These are phyloP conservation scores for Oryza glumipatula DNA, from an alignment of 176 grass and related monocot genomes.

Conservation along the genomic window DNA sequence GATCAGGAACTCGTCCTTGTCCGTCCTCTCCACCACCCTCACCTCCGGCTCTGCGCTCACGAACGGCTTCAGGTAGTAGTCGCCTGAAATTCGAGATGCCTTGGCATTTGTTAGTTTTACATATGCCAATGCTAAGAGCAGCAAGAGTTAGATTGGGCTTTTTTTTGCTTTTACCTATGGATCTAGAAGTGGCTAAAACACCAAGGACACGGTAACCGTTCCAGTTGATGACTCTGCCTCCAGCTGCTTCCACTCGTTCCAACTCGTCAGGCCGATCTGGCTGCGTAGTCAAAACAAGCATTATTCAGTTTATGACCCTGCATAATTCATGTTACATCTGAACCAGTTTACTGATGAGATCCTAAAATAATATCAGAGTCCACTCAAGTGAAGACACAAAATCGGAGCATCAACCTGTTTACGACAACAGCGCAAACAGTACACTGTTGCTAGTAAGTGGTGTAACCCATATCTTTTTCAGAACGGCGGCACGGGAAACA, in stretches of 20 bases:
- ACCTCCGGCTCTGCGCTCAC: slow-evolving; percentile 71
- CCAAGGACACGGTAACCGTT: slow-evolving; percentile 70
- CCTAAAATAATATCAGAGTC: neutral
- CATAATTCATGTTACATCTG: neutral
- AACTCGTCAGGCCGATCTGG: slow-evolving; percentile 72
- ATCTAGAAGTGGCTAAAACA: slow-evolving; percentile 70
- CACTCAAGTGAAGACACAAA: neutral
- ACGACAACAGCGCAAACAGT: neutral
- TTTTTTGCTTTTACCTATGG: slow-evolving; percentile 50
- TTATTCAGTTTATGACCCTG: neutral
- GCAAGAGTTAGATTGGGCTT: neutral
- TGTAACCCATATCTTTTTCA: neutral
- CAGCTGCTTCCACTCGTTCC: slow-evolving; percentile 64
- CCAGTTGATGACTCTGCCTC: slow-evolving; percentile 72
- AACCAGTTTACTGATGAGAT: neutral
- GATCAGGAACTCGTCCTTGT: slow-evolving; percentile 72
- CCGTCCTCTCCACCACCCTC: slow-evolving; percentile 47
- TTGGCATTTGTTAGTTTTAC: neutral
- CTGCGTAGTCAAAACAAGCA: slow-evolving; percentile 36
- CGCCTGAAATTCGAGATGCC: slow-evolving; percentile 41
- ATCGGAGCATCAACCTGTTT: neutral
- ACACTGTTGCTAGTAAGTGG: neutral
- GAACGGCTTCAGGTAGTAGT: slow-evolving; percentile 78
- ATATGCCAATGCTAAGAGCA: neutral
- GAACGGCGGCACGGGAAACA: neutral